These are phyloP conservation scores for Heterococcus sp. DNA, from an alignment of 108 stramenopile genomes.

Conservation along the genomic window DNA sequence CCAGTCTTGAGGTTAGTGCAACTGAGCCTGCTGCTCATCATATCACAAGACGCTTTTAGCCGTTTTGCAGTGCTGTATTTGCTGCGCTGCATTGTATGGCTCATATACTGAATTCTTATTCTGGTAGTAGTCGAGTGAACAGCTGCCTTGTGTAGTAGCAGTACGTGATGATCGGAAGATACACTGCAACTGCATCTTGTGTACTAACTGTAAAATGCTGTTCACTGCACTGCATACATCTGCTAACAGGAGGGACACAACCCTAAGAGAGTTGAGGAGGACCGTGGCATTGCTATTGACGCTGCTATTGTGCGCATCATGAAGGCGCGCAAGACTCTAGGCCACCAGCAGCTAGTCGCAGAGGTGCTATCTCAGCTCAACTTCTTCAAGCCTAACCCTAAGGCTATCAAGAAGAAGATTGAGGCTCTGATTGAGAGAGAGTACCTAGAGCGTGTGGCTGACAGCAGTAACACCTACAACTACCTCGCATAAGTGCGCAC, in stretches of 20 bases:
- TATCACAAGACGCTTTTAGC: too few relatives aligned
- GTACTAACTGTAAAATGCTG: neutral
- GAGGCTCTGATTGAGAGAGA: constrained; percentile 96
- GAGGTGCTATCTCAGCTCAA: constrained; percentile 92
- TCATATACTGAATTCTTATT: too few relatives aligned
- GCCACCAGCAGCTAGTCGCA: constrained; percentile 91
- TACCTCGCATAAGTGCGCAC: constrained; percentile 93
- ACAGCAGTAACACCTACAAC: constrained; percentile 82
- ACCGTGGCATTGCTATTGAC: constrained; percentile 88
- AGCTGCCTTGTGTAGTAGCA: too few relatives aligned
- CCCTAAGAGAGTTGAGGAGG: constrained; percentile 94
- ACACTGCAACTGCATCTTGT: too few relatives aligned
- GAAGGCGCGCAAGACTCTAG: constrained; percentile 94
- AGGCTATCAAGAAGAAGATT: constrained; percentile 84
- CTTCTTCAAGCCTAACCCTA: constrained; percentile 93
- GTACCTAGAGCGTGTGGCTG: constrained; percentile 87
- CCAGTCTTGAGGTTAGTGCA: constrained; percentile 79
- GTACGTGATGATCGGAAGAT: too few relatives aligned
- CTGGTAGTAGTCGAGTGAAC: too few relatives aligned
- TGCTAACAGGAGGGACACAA: constrained; percentile 70
- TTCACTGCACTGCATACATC: neutral
- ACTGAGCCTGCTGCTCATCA: too few relatives aligned
- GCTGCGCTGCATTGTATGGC: too few relatives aligned
- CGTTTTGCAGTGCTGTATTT: too few relatives aligned
- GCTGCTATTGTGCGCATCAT: constrained; percentile 99